A percentile compares a stretch with the other conserved stretches of the same genome.
These are phyloP conservation scores for Symmetrospora coprosmae DNA, from an alignment of 768 basidiomycete species.

Conservation along the genomic window DNA sequence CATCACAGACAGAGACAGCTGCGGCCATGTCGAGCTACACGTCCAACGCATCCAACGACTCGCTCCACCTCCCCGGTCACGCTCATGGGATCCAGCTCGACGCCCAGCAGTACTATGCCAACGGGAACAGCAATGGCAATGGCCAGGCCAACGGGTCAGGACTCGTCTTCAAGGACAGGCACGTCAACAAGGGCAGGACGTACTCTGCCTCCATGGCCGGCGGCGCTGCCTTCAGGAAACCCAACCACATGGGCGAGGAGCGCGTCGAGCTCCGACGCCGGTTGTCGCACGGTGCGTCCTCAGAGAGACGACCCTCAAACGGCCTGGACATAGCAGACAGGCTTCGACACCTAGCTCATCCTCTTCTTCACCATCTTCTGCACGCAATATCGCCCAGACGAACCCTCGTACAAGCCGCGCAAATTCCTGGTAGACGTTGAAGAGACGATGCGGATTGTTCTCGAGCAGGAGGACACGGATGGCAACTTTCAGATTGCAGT, in stretches of 20 bases:
- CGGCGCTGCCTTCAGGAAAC: neutral
- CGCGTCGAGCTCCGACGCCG: neutral
- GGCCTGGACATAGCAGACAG: no score
- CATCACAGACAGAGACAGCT: no score
- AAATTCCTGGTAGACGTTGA: slow-evolving; percentile 26
- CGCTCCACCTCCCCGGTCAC: slow-evolving; percentile 2
- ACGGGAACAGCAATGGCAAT: neutral
- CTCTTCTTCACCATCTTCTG: no score
- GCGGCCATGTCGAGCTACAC: neutral
- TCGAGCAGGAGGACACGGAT: slow-evolving; percentile 96
- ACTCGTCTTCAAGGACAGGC: neutral
- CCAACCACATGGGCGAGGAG: slow-evolving; percentile 7
- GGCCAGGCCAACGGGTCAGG: no score
- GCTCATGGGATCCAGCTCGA: neutral
- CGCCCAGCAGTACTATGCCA: slow-evolving; percentile 7
- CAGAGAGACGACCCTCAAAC: no score
- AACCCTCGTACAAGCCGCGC: slow-evolving; percentile 13
- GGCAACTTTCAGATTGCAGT: slow-evolving; percentile 70
- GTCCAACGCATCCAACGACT: slow-evolving; percentile 4
- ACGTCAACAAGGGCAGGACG: neutral
- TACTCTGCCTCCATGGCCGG: slow-evolving; percentile 5
- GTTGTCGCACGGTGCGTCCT: slow-evolving; percentile 15
- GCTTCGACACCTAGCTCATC: no score
- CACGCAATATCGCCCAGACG: slow-evolving; percentile 5
- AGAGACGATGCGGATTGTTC: slow-evolving; percentile 85